These are phyloP conservation scores for Jimgerdemannia flammicorona DNA, from an alignment of 192 early-diverging fungal genomes.

Conservation along the genomic window DNA sequence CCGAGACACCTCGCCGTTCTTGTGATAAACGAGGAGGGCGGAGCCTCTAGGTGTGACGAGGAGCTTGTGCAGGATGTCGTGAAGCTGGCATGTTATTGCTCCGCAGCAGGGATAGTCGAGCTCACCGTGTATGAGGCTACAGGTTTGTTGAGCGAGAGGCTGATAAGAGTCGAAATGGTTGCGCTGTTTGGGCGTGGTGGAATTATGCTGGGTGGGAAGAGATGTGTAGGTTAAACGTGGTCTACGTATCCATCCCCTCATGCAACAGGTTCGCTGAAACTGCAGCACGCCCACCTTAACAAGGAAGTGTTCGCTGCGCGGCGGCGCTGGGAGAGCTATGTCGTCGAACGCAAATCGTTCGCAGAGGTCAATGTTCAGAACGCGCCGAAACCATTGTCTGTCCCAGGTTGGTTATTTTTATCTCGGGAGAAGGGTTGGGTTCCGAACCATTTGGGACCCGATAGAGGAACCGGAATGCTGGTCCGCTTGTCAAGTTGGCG, in stretches of 20 bases:
- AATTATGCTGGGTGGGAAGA: too few relatives aligned
- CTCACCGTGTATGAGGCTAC: background rate
- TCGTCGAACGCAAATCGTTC: background rate
- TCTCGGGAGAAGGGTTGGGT: background rate
- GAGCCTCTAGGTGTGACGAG: background rate
- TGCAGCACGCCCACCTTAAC: background rate
- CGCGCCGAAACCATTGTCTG: background rate
- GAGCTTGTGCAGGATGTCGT: background rate
- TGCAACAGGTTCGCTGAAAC: background rate
- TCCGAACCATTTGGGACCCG: too few relatives aligned
- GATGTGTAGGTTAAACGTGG: too few relatives aligned
- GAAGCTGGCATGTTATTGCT: background rate
- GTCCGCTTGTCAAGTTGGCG: too few relatives aligned
- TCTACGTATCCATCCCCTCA: background rate
- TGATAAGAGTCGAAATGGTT: background rate
- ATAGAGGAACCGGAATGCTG: too few relatives aligned
- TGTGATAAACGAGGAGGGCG: constrained; percentile 1
- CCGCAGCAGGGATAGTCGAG: background rate
- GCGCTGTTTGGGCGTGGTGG: background rate
- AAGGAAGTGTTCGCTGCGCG: background rate
- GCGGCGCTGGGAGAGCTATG: background rate
- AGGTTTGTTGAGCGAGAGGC: background rate
- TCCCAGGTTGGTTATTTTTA: background rate
- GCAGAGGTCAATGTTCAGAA: background rate
- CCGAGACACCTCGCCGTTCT: constrained; percentile 7